A percentile compares a stretch with the other conserved stretches of the same genome.
These are phyloP conservation scores for Solanum lignicaule DNA, from an alignment of 257 asterid species.

Conservation along the genomic window DNA sequence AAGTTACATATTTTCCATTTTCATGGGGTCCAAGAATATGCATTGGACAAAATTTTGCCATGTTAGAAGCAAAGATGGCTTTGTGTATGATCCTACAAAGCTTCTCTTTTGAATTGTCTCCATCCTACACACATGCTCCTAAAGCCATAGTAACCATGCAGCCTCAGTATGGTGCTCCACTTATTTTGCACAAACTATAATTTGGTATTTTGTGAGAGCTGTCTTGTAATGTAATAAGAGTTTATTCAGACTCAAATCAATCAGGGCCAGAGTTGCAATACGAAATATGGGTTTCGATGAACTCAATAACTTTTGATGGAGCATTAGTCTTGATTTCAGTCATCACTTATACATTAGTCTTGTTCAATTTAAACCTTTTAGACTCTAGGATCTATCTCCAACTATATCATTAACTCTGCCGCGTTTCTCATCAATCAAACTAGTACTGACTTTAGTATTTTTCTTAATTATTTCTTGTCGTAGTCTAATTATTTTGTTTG, in stretches of 20 bases:
- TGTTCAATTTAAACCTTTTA: neutral
- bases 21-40: constrained; percentile 31
- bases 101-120: constrained; percentile 20
- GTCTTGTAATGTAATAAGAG: neutral
- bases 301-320: too few species aligned
- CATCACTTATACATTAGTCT: too few species aligned
- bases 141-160: neutral
- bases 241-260: neutral
- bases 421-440: neutral
- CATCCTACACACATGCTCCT: constrained; percentile 29
- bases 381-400: neutral
- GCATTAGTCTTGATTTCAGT: too few species aligned
- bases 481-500: neutral
- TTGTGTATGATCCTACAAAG: constrained; percentile 24
- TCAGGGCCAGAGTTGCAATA: neutral
- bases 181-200: constrained; percentile 12
- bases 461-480: neutral
- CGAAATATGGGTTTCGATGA: neutral
- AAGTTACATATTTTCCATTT: constrained; percentile 11
- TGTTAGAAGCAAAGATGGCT: constrained; percentile 25
- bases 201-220: neutral
- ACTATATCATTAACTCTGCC: neutral
- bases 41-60: constrained; percentile 24
- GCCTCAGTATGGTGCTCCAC: constrained; percentile 22
- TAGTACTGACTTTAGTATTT: neutral